These are phyloP conservation scores for Fistulifera solaris DNA, from an alignment of 108 stramenopile genomes.

Conservation along the genomic window DNA sequence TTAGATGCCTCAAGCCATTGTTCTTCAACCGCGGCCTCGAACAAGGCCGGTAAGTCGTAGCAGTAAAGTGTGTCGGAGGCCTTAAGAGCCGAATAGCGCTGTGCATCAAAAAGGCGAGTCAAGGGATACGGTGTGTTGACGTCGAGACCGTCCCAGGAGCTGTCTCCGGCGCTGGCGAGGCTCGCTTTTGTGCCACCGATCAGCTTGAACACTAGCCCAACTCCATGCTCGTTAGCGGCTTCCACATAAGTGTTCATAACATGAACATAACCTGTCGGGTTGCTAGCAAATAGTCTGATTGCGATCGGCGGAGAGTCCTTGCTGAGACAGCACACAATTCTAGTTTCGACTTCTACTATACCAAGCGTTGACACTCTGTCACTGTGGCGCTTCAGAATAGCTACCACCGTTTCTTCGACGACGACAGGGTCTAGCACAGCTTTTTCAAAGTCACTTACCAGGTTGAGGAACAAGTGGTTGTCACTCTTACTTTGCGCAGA, in stretches of 20 bases:
- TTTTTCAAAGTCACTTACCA: constrained; percentile 77
- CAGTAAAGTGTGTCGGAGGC: constrained; percentile 87
- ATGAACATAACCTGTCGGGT: constrained; percentile 95
- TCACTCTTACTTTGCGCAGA: constrained; percentile 37
- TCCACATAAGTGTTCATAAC: constrained; percentile 95
- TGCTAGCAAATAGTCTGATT: constrained; percentile 89
- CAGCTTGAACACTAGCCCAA: constrained; percentile 66
- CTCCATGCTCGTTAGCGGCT: constrained; percentile 60
- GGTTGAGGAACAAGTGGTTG: constrained; percentile 96
- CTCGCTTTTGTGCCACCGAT: constrained; percentile 84
- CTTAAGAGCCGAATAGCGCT: constrained; percentile 78
- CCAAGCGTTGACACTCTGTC: constrained; percentile 75
- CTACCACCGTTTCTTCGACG: constrained; percentile 81
- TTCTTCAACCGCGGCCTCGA: constrained; percentile 89
- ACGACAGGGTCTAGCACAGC: constrained; percentile 78
- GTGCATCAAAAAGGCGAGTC: constrained; percentile 84
- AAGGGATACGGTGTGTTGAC: constrained; percentile 87
- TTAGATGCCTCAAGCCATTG: constrained; percentile 56
- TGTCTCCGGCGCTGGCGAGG: constrained; percentile 73
- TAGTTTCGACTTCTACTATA: constrained; percentile 89
- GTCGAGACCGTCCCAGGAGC: constrained; percentile 81
- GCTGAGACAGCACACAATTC: constrained; percentile 74
- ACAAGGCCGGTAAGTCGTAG: constrained; percentile 95
- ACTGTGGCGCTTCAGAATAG: constrained; percentile 77
- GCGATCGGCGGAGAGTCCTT: constrained; percentile 78